Evolutionary conservation across 163 green algal genomes (phyloP), one percentile per base, ranked within the genome.

Genomic region (Picocystis sp.): DNA sequence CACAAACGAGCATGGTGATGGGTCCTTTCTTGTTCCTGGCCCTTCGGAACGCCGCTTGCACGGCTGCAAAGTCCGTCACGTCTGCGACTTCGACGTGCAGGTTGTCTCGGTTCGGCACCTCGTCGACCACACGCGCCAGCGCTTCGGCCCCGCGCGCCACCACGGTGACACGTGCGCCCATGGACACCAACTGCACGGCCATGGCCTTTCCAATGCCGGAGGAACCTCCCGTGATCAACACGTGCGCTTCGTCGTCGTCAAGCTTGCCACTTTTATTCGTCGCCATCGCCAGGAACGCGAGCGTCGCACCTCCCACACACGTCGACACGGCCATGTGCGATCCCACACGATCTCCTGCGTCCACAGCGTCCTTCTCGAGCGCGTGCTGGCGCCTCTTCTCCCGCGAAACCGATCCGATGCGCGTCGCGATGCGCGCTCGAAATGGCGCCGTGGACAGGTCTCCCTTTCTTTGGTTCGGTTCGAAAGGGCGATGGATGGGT

Each of bases 161-260:
- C 45, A 45, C 42, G 43, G 56, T 62, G 12, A 57, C 57, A 1
- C 45, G 29, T 22, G 42, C 61, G n/a, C 62, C 55, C 23, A 66
- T 11, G 13, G 13, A n/a, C 8, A 35, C 61, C 2, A 61, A 8
- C 19, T 60, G 2, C 23, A 50, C 19, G 1, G 23, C 63, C n/a
- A 64, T 22, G 38, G n/a, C 29, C 22, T 61, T 52, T 11, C 62
- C 62, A 9, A 70, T 70, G 34, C 62, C 62, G 5, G 24, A 51
- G 15, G 62, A 72, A 1, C 62, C 62, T 14, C 62, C 62, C 10
- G 52, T 53, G 43, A 70, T 43, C 14, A 74, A 17, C 35, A 69
- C 63, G 3, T 72, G 64, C 34, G 43, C 52, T 23, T 70, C 51
- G 3, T 70, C 59, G 13, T 29, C 41, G 46, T 72, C 29, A 5